These are phyloP conservation scores for Cryomyces minteri DNA, from an alignment of 495 filamentous ascomycete species.

Conservation along the genomic window DNA sequence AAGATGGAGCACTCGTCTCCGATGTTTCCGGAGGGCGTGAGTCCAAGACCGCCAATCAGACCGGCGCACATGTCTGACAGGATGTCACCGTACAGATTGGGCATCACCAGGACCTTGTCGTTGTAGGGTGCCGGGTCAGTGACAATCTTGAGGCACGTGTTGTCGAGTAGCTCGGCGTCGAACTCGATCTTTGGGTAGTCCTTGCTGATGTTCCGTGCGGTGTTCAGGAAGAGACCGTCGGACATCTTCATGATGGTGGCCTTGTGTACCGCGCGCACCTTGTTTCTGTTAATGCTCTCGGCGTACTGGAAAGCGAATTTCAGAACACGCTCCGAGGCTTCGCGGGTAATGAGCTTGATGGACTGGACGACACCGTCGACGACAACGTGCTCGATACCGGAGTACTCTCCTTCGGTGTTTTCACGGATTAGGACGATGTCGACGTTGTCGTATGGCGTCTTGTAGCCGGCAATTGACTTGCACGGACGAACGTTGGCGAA, in stretches of 20 bases:
- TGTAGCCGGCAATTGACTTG: conserved; percentile 88
- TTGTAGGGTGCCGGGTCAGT: conserved; percentile 89
- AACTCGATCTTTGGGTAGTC: conserved; percentile 90
- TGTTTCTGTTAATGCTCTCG: conserved; percentile 72
- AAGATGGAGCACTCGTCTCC: conserved; percentile 98
- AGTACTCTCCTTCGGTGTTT: conserved; percentile 99
- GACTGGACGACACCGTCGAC: conserved; percentile 95
- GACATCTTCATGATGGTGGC: conserved; percentile 99
- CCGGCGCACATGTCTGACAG: conserved; percentile 98
- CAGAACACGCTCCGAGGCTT: conserved; percentile 84
- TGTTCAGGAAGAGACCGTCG: conserved; percentile 90
- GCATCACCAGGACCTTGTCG: conserved; percentile 99
- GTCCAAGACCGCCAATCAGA: conserved; percentile 89
- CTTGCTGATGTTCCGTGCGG: conserved; percentile 67
- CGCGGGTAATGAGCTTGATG: conserved; percentile 95
- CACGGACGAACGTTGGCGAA: conserved; percentile 98
- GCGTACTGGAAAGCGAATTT: conserved; percentile 97
- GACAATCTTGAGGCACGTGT: conserved; percentile 95
- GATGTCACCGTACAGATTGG: conserved; percentile 98
- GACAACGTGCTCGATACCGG: conserved; percentile 95
- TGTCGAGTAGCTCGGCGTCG: conserved; percentile 92
- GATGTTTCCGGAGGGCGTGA: conserved; percentile 96
- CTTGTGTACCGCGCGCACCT: conserved; percentile 97
- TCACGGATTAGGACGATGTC: conserved; percentile 97
- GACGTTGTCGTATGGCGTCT: conserved; percentile 96